phyloP scores from a whole-genome alignment of 495 filamentous ascomycete genomes.

The Venustampulla echinocandica region DNA sequence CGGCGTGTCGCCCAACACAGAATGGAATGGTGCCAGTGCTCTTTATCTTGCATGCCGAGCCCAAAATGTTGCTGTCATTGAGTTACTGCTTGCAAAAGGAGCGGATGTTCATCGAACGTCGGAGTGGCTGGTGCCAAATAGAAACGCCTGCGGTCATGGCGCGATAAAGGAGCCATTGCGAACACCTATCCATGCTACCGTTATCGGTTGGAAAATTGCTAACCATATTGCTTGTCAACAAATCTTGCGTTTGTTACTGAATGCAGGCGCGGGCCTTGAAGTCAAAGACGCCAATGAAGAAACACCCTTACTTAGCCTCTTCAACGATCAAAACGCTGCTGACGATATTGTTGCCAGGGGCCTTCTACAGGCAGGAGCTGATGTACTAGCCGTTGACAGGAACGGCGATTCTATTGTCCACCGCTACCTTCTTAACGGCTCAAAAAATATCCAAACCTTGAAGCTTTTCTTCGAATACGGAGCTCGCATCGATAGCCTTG shows the following conservation, averaged over 20 bases:
- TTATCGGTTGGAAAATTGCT: neutral
- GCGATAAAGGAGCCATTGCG: neutral
- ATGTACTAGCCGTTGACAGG: neutral
- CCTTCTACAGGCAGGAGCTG: neutral
- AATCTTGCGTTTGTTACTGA: neutral
- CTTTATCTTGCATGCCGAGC: slow-evolving; percentile 9
- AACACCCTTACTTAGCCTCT: neutral
- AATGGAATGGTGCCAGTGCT: slow-evolving; percentile 7
- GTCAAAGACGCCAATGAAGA: slow-evolving; percentile 1
- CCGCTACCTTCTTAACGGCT: neutral
- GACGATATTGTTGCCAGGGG: neutral
- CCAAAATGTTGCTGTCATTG: slow-evolving; percentile 1
- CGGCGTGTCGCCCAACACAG: slow-evolving; percentile 6
- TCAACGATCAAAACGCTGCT: neutral
- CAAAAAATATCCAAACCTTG: neutral
- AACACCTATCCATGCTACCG: neutral
- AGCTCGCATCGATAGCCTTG: neutral
- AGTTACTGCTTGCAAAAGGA: slow-evolving; percentile 11
- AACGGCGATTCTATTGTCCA: neutral
- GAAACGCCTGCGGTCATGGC: neutral
- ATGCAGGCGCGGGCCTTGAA: slow-evolving; percentile 3
- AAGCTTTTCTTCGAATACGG: slow-evolving; percentile 5
- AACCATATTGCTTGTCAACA: neutral
- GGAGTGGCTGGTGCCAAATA: slow-evolving; percentile 10
- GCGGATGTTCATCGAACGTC: slow-evolving; percentile 11